phyloP scores from a whole-genome alignment of 2,329 filamentous ascomycete species.

The Aspergillus fructus region DNA sequence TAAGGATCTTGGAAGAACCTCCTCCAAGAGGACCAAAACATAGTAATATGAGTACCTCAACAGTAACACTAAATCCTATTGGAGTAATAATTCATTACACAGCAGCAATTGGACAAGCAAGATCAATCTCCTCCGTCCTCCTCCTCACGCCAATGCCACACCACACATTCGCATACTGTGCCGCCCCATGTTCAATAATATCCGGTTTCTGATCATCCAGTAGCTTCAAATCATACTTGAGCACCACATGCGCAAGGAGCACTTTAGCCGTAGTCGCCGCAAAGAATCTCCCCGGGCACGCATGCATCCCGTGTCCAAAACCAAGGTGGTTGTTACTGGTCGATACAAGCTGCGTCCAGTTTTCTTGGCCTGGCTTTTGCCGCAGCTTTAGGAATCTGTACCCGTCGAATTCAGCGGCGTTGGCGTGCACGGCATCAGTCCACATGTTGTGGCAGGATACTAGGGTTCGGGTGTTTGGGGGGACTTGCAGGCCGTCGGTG shows the following conservation, averaged over 20 bases:
- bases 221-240: conserved; percentile 52
- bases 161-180: too few relatives aligned
- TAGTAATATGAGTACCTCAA: too few relatives aligned
- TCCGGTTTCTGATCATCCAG: not conserved
- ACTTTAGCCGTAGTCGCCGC: conserved; percentile 55
- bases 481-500: conserved; percentile 11
- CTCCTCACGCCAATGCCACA: too few relatives aligned
- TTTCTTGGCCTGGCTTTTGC: conserved; percentile 4
- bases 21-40: too few relatives aligned
- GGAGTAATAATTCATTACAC: too few relatives aligned
- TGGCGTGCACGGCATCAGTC: conserved; percentile 1
- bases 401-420: conserved; percentile 9
- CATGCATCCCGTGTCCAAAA: conserved; percentile 32
- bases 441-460: conserved; percentile 10
- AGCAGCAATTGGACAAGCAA: too few relatives aligned
- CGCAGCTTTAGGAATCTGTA: conserved; percentile 14
- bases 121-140: too few relatives aligned
- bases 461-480: not conserved
- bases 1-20: too few relatives aligned
- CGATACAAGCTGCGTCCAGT: conserved; percentile 14
- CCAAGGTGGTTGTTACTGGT: conserved; percentile 10
- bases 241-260: conserved; percentile 48
- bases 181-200: not conserved
- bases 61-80: too few relatives aligned
- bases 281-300: conserved; percentile 54